Evolutionary conservation across 805 yeast species (phyloP), one percentile per base, ranked within the genome.

Genomic region (Lipomyces japonicus): DNA sequence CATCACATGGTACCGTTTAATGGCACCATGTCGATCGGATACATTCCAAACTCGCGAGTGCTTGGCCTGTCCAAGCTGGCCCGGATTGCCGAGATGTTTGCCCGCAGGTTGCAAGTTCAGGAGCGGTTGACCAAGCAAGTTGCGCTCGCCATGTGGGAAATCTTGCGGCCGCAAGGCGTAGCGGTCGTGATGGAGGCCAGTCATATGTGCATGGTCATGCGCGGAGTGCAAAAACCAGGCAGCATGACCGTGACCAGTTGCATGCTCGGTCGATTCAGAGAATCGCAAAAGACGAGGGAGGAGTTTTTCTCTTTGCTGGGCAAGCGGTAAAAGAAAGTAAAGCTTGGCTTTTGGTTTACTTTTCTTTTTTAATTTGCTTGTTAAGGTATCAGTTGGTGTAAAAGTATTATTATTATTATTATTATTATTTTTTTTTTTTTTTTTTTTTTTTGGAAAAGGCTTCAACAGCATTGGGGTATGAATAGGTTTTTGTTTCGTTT

Each of bases 151-250:
- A 71, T 93, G 48, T 81, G 84, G 66, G 97, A 89, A 64, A 86
- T 90, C 51, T 75, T 93, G 63, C 83, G 85, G 63, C 98, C 98
- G 16, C 78, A 90, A 63, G 98, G 98, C 55, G 98, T 93, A 6
- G 98, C 97, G 1, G 98, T 93, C 36, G 97, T 93, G 24, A 89
- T 93, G 63, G 98, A 93, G 70, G 97, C 97, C 18, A 80, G 91
- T 1, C 98, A 93, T 67, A 93, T 93, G 98, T 93, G 98, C 69
- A 93, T 93, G 98, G 97, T 91, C 24, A 87, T 95, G 67, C 79
- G 98, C 65, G 98, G 98, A 49, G 87, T 93, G 24, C 97, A 93
- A 68, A 93, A 93, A 69, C 81, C 96, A 0, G 97, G 97, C 1
- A 85, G 95, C 18, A 78, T 86, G 18, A 93, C 98, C 1, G 82